Conservation (phyloP, 75 land plant species). For the Picea sitchensis region DNA sequence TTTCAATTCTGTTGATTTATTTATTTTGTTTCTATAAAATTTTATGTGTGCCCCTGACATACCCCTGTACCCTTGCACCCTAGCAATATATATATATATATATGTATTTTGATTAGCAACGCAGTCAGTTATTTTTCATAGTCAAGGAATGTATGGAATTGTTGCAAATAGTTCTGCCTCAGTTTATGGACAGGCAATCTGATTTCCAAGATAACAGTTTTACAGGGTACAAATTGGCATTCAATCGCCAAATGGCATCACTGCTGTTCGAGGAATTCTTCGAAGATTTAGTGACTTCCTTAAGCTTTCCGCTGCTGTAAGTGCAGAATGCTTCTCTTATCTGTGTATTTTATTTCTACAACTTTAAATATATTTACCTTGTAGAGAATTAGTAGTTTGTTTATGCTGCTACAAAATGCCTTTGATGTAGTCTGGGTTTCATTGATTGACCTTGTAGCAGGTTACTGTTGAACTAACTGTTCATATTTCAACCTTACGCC, state of each 20-base stretch:
- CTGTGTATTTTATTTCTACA: neutral
- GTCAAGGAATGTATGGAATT: neutral
- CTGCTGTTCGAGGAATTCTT: slow-evolving; percentile 48
- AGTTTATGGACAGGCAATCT: neutral
- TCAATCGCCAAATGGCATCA: slow-evolving; percentile 91
- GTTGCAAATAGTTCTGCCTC: neutral
- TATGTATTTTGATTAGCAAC: neutral
- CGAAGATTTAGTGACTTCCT: slow-evolving; percentile 91
- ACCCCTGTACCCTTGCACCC: too few species aligned
- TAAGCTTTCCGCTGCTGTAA: slow-evolving; percentile 78
- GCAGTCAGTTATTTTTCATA: neutral
- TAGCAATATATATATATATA: too few species aligned
- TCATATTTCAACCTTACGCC: too few species aligned
- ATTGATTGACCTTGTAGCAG: neutral
- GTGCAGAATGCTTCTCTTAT: slow-evolving; percentile 13
- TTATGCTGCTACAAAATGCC: slow-evolving; percentile 1
- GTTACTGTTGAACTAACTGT: too few species aligned
- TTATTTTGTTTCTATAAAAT: too few species aligned
- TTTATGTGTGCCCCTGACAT: too few species aligned
- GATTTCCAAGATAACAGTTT: slow-evolving; percentile 53
- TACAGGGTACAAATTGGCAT: slow-evolving; percentile 94
- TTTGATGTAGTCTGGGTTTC: neutral
- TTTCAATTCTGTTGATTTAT: too few species aligned
- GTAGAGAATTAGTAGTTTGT: neutral
- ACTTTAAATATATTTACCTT: neutral